Conservation (phyloP, 2,329 filamentous ascomycete species). For the Mariannaea elegans region DNA sequence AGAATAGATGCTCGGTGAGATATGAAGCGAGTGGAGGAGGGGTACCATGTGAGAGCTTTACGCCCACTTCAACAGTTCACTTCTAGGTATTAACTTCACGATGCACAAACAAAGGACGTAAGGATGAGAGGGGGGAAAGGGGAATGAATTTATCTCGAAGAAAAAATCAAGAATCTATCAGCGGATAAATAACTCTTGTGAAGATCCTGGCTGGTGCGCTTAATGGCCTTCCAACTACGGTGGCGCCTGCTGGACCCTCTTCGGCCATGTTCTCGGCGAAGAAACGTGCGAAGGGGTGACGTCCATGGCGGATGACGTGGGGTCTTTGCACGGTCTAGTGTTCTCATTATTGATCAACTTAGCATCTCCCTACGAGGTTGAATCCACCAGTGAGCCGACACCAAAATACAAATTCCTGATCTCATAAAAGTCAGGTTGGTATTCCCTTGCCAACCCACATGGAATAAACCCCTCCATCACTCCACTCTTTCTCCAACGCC, state of each 20-base stretch:
- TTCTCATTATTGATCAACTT: background rate
- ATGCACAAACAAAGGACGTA: background rate
- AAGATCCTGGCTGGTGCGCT: conserved; percentile 19
- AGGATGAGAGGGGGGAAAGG: too few relatives aligned
- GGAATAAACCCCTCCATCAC: background rate
- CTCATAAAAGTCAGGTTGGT: background rate
- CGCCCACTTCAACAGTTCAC: background rate
- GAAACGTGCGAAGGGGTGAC: conserved; percentile 18
- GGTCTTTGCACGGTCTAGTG: background rate
- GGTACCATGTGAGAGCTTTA: background rate
- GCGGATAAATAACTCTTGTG: conserved; percentile 16
- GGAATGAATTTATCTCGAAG: background rate
- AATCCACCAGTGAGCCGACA: background rate
- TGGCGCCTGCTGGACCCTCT: conserved; percentile 20
- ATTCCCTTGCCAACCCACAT: too few relatives aligned
- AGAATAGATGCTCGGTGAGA: background rate
- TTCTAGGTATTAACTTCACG: background rate
- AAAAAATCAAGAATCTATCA: background rate
- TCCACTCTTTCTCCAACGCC: background rate
- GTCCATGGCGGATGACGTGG: conserved; percentile 23
- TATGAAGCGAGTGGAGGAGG: conserved; percentile 5
- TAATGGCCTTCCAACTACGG: conserved; percentile 11
- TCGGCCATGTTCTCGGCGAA: conserved; percentile 39
- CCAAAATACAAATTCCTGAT: too few relatives aligned
- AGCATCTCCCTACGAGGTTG: background rate